These are phyloP conservation scores for Starmerella powellii DNA, from an alignment of 805 yeast species.

Conservation along the genomic window DNA sequence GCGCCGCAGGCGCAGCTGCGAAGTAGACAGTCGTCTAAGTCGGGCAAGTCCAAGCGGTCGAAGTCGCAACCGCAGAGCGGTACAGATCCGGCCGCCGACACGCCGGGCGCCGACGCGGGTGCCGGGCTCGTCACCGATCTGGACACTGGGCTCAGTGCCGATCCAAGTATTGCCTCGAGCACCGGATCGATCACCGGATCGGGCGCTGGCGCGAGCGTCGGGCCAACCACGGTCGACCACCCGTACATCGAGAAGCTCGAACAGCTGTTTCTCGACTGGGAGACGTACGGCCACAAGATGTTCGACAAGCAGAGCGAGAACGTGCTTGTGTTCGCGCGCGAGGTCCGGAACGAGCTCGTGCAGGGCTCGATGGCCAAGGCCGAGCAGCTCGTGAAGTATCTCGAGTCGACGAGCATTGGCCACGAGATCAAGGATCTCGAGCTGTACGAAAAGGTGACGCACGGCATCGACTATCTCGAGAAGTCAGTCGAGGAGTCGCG, in stretches of 20 bases:
- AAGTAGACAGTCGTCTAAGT: not conserved
- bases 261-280: slow-evolving; percentile 25
- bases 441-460: slow-evolving; percentile 21
- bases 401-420: slow-evolving; percentile 24
- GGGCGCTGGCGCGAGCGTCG: too few relatives aligned
- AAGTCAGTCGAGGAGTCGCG: slow-evolving; percentile 27
- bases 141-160: too few relatives aligned
- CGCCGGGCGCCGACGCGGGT: too few relatives aligned
- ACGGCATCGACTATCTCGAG: slow-evolving; percentile 29
- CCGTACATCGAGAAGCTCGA: slow-evolving; percentile 3
- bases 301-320: slow-evolving; percentile 26
- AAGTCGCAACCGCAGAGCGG: too few relatives aligned
- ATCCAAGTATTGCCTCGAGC: too few relatives aligned
- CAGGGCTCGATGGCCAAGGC: slow-evolving; percentile 28
- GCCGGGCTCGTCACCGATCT: too few relatives aligned
- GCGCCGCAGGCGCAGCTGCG: not conserved
- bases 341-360: slow-evolving; percentile 26
- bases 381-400: slow-evolving; percentile 26
- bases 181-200: too few relatives aligned
- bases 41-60: not conserved
- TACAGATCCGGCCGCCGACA: too few relatives aligned
- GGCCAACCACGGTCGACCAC: too few relatives aligned
- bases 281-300: slow-evolving; percentile 24
- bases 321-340: slow-evolving; percentile 24
- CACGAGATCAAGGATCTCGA: slow-evolving; percentile 20